Evolutionary conservation across 495 filamentous ascomycete genomes (phyloP).

Genomic region (Annulohypoxylon stygium): DNA sequence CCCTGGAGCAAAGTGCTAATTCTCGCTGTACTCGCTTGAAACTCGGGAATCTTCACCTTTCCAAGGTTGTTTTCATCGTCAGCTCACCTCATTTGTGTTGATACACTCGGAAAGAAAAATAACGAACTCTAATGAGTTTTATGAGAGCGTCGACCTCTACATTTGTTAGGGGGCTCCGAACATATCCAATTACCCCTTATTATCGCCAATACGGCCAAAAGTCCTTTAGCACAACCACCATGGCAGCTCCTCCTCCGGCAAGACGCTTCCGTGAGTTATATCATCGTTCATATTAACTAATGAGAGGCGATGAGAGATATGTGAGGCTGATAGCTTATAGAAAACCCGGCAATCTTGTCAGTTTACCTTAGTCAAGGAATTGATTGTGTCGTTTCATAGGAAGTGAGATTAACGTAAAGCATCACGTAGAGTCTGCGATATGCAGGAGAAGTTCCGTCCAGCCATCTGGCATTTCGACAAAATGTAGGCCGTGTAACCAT

Average conservation of each 20-base stretch:
- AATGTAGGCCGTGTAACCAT: constrained; percentile 63
- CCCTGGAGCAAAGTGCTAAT: background rate
- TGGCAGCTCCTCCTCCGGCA: constrained; percentile 43
- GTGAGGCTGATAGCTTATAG: constrained; percentile 55
- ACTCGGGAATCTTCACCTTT: constrained; percentile 21
- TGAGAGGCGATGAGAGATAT: background rate
- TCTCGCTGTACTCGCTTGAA: constrained; percentile 16
- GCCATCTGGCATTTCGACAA: constrained; percentile 86
- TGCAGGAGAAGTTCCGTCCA: constrained; percentile 91
- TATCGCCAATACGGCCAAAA: constrained; percentile 19
- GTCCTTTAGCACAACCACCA: constrained; percentile 44
- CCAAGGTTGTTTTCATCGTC: background rate
- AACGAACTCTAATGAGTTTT: constrained; percentile 20
- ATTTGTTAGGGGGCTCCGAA: constrained; percentile 18
- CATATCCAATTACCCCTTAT: constrained; percentile 20
- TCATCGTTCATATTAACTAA: background rate
- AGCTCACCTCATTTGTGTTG: constrained; percentile 2
- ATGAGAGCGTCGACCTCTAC: constrained; percentile 22
- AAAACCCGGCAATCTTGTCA: constrained; percentile 78
- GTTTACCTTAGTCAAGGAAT: constrained; percentile 30
- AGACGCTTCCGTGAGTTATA: constrained; percentile 57
- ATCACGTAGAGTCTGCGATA: constrained; percentile 82
- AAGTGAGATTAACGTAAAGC: constrained; percentile 1
- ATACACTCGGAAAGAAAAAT: background rate
- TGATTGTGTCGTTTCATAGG: background rate